These are phyloP conservation scores for Acacia acuminata DNA, from an alignment of 306 rosid genomes.

Conservation along the genomic window DNA sequence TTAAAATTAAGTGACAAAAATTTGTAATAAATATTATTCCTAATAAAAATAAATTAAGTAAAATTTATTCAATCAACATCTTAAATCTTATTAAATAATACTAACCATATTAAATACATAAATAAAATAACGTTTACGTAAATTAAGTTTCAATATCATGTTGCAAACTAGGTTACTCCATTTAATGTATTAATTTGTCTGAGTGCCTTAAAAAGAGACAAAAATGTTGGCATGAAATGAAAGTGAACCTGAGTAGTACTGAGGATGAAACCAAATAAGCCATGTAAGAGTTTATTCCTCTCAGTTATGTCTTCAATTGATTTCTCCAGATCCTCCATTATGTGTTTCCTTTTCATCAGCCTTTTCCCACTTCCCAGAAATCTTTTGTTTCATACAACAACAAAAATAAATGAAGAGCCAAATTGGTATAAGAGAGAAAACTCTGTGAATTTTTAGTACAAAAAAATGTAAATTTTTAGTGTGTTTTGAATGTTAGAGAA, in stretches of 20 bases:
- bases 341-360: conserved; percentile 53
- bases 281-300: conserved; percentile 63
- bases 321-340: conserved; percentile 69
- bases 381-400: conserved; percentile 20
- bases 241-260: conserved; percentile 70
- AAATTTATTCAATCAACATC: too few species aligned
- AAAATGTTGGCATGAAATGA: neutral
- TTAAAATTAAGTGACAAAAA: too few species aligned
- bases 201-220: neutral
- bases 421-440: neutral
- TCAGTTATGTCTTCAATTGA: conserved; percentile 63
- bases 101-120: too few species aligned
- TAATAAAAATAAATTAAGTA: too few species aligned
- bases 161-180: neutral
- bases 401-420: neutral
- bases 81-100: too few species aligned
- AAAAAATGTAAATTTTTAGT: too few species aligned
- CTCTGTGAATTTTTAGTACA: too few species aligned
- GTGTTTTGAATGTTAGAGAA: too few species aligned
- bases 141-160: neutral
- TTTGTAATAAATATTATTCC: too few species aligned
- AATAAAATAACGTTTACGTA: too few species aligned
- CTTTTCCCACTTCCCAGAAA: conserved; percentile 51
- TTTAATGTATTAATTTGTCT: neutral
- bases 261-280: conserved; percentile 73